Evolutionary conservation across 768 basidiomycete genomes (phyloP), one percentile per base, ranked within the genome.

Genomic region (Auriculariales sp.): DNA sequence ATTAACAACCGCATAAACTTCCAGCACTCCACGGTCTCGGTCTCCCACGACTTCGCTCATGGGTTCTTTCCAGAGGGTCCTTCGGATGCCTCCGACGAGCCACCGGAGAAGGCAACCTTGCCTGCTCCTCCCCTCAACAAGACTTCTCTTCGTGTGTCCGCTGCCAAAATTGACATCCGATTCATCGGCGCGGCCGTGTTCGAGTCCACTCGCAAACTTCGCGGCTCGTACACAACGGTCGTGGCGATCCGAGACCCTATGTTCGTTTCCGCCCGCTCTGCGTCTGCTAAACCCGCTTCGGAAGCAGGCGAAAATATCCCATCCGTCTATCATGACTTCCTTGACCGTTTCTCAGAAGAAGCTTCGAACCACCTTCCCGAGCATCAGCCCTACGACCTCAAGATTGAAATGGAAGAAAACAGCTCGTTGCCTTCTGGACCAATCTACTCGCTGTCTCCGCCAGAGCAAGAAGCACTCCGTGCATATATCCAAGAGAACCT

Each of bases 401-500:
- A 55, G 4, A 70, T 71, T 47, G 55, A 68, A 17, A 53, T 68
- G 3, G 59, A 61, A 15, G 56, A 59, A 2, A 64, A 57, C 28
- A n/a, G n/a, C n/a, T 51, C 54, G 5, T 62, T 64, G 0, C 56
- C 59, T 0, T 53, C 57, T 7, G 61, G 58, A 14, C 62, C 61
- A 3, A 55, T 71, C 4, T 72, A 71, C 46, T 58, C 58, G 1
- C 50, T 71, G 1, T 63, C 61, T 0, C 59, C 52, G 4, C 28
- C 45, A 0, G 66, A 75, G 54, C 63, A 57, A 3, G 47, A 60
- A 10, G 65, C 59, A 1, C 61, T 73, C 35, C 30, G 44, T 2
- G 59, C 59, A 3, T 73, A 64, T 49, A 47, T 72, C 22, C 58
- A 71, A 14, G 53, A 61, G 12, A 62, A 71, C 42, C 61, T 71